Base-by-base conservation (phyloP, 2,329 filamentous ascomycete genomes). In the Chaetomium olivaceum region DNA sequence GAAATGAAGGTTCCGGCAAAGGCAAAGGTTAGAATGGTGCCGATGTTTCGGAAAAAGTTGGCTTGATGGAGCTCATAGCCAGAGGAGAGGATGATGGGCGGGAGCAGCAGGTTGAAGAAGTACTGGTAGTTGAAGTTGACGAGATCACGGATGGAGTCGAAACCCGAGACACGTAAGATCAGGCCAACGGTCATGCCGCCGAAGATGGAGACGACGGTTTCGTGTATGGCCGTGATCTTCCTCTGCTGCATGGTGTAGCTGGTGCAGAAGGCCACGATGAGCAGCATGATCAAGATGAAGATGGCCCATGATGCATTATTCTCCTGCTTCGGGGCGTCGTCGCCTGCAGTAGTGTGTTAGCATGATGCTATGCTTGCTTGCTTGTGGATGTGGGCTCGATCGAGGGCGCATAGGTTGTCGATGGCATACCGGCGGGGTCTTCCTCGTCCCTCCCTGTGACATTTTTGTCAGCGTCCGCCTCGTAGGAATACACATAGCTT, bases 121-220 rank as follows among this genome's bases (percentile, higher is more conserved):
- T 98, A 97, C 76, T 98, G 93, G 77, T 97, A 97, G 81, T 98
- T 91, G 83, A 99, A 99, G 78, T 90, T 96, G 75, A 99, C 93
- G 70, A 92, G 89, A 76, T 91, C 91, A 77, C 93, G 90, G 73
- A 99, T 93, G 69, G 90, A 92, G 68, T 92, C 89, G 70, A 90
- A 89, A 61, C 90, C 89, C 52, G 88, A 91, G 69, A 97, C 81
- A 74, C 95, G 87, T 65, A 99, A 88, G 66, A 96, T 86, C 73
- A 99, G 82, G 6, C 95, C 95, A 67, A 99, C 92, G 65, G 93
- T 90, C 95, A 98, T 98, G 74, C 94, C 93, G 65, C 93, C 93
- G 81, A 99, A 98, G 76, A 99, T 99, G 68, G 94, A 98, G 68
- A 99, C 89, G 73, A 98, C 95, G 1, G 95, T 99, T 82, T 99